Evolutionary conservation across 2,329 filamentous ascomycete species (phyloP), one percentile per base, ranked within the genome.

Genomic region (Penicillium sp.): DNA sequence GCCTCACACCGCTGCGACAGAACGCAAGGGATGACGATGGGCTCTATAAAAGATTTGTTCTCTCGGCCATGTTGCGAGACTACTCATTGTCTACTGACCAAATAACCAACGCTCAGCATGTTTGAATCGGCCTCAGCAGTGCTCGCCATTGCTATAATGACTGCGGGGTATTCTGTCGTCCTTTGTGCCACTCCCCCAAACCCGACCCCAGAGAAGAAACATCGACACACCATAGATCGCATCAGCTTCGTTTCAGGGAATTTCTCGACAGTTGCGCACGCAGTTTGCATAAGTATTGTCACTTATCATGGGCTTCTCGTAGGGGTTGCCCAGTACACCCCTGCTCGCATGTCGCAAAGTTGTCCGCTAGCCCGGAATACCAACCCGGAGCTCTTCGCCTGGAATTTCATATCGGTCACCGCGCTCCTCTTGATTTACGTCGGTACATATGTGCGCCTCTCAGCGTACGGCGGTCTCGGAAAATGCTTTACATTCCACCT

Each of bases 401-500:
- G 69, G 68, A 68, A 50, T 29, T 8, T 29, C 0, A 52, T 48
- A 13, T 66, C 61, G 2, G 44, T 54, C 10, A 13, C 59, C 26
- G 62, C 52, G 24, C 48, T 75, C 1, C 2, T 56, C 1, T n/a
- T 65, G 5, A 60, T 74, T 6, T 59, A 57, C 14, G 3, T 68
- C 8, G 59, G 69, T 13, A 62, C 64, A 0, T 58, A 50, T 3
- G 46, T 76, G 22, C 70, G 75, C 0, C 64, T 78, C 3, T 52
- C 71, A 0, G 75, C 81, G 0, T 84, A 78, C 61, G 66, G 70
- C 0, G 67, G 74, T 0, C 74, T 85, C 0, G 83, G 82, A 0
- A 71, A 68, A 10, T 78, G 82, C 56, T 85, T 85, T 60, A 85
- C 82, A 0, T 86, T 84, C 61, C 72, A 75, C 1, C 76, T 86